Percentiles rank a stretch among this genome's conserved stretches.
These are phyloP conservation scores for Flaveria linearis DNA, from an alignment of 129 eudicot genomes.

Conservation along the genomic window DNA sequence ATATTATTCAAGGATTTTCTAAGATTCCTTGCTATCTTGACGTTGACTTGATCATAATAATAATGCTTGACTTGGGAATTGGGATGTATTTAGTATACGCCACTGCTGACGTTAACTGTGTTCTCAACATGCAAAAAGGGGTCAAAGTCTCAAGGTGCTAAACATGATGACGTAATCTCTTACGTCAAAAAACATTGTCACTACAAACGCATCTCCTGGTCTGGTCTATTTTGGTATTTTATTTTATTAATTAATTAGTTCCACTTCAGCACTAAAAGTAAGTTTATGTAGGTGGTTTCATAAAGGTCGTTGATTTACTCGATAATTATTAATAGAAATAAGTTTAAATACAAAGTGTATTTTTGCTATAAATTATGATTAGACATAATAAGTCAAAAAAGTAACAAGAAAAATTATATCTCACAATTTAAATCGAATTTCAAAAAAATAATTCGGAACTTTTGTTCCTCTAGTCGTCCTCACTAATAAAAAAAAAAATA, in stretches of 20 bases:
- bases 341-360: too few relatives aligned
- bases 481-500: too few relatives aligned
- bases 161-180: conserved; percentile 8
- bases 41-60: neutral
- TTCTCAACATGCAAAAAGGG: neutral
- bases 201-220: neutral
- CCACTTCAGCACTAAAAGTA: neutral
- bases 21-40: conserved; percentile 10
- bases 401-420: too few relatives aligned
- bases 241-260: neutral
- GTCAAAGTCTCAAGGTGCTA: neutral
- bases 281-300: neutral
- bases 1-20: too few relatives aligned
- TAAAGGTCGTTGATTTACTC: neutral
- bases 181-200: neutral
- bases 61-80: neutral
- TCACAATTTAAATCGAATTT: too few relatives aligned
- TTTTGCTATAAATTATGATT: too few relatives aligned
- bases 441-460: too few relatives aligned
- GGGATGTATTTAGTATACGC: neutral
- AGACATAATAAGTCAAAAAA: too few relatives aligned
- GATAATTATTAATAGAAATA: too few relatives aligned
- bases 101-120: neutral
- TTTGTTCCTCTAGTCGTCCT: too few relatives aligned
- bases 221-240: neutral